A percentile compares a stretch with the other conserved stretches of the same genome.
Evolutionary conservation across 768 basidiomycete species (phyloP).

Genomic region (Polyporus arcularius): DNA sequence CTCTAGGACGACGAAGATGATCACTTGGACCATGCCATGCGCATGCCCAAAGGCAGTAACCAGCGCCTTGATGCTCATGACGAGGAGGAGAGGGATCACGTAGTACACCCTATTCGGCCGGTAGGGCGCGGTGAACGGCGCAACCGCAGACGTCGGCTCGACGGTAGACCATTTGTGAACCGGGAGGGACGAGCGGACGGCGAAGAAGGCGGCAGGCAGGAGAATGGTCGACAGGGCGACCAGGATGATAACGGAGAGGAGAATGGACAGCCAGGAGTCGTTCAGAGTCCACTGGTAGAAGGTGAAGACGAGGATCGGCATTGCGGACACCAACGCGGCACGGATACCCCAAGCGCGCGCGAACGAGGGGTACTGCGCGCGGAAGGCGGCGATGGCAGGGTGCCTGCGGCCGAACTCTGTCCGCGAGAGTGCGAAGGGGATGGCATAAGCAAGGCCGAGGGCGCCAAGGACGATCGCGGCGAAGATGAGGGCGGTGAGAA

Average conservation of each 20-base stretch:
- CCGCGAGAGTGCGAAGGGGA: conserved; percentile 37
- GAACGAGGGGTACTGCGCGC: conserved; percentile 45
- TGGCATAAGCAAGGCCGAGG: conserved; percentile 52
- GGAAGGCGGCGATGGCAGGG: conserved; percentile 22
- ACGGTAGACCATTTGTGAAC: conserved; percentile 1
- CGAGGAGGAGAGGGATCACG: conserved; percentile 55
- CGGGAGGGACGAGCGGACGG: conserved; percentile 36
- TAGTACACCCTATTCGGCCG: conserved; percentile 69
- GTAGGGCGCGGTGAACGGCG: conserved; percentile 69
- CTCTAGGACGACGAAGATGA: conserved; percentile 69
- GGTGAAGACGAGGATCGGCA: conserved; percentile 75
- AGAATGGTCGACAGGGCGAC: conserved; percentile 52
- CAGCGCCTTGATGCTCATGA: conserved; percentile 65
- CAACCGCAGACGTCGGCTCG: conserved; percentile 35
- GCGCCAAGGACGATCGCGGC: conserved; percentile 57
- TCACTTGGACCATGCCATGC: conserved; percentile 68
- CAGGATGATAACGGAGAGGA: conserved; percentile 75
- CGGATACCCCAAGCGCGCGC: conserved; percentile 64
- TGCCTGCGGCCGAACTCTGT: conserved; percentile 23
- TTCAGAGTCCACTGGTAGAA: conserved; percentile 91
- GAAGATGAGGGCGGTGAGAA: conserved; percentile 70
- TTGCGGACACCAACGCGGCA: conserved; percentile 62
- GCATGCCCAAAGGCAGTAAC: conserved; percentile 68
- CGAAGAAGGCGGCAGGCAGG: conserved; percentile 49
- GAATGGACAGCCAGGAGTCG: conserved; percentile 84